These are phyloP conservation scores for Pythium vanterpoolii DNA, from an alignment of 352 stramenopile species.

Conservation along the genomic window DNA sequence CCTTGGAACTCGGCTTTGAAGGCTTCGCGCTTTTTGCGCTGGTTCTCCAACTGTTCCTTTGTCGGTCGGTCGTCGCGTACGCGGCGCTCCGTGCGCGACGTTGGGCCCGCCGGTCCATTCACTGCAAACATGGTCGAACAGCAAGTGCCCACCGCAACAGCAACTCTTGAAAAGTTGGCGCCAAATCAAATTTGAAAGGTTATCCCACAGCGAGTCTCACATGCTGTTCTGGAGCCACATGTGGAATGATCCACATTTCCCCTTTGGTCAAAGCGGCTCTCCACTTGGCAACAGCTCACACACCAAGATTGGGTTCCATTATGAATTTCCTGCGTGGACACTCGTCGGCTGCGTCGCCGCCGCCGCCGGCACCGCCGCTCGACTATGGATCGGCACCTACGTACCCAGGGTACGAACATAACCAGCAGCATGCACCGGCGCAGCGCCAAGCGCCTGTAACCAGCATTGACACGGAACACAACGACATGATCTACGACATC, in stretches of 20 bases:
- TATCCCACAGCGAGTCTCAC: neutral
- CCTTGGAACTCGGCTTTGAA: slow-evolving; percentile 2
- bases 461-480: slow-evolving; percentile 85
- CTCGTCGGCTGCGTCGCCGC: slow-evolving; percentile 15
- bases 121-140: slow-evolving; percentile 60
- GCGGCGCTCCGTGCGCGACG: slow-evolving; percentile 47
- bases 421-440: slow-evolving; percentile 8
- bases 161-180: slow-evolving; percentile 12
- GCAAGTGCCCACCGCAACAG: too few relatives aligned
- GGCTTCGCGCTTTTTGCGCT: slow-evolving; percentile 24
- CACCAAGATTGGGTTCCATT: neutral
- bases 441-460: slow-evolving; percentile 38
- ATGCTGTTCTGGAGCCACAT: slow-evolving; percentile 2
- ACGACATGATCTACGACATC: slow-evolving; percentile 89
- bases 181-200: slow-evolving; percentile 22
- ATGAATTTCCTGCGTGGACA: slow-evolving; percentile 28
- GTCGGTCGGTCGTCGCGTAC: slow-evolving; percentile 29
- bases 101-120: slow-evolving; percentile 72
- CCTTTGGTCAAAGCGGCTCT: slow-evolving; percentile 3
- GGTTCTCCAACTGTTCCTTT: slow-evolving; percentile 25
- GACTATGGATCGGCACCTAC: slow-evolving; percentile 5
- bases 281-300: slow-evolving; percentile 18
- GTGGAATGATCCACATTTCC: slow-evolving; percentile 5
- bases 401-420: neutral
- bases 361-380: neutral